Percentiles rank a stretch among this genome's conserved stretches.
These are phyloP conservation scores for Cadophora sp. DNA, from an alignment of 2,329 filamentous ascomycete species.

Conservation along the genomic window DNA sequence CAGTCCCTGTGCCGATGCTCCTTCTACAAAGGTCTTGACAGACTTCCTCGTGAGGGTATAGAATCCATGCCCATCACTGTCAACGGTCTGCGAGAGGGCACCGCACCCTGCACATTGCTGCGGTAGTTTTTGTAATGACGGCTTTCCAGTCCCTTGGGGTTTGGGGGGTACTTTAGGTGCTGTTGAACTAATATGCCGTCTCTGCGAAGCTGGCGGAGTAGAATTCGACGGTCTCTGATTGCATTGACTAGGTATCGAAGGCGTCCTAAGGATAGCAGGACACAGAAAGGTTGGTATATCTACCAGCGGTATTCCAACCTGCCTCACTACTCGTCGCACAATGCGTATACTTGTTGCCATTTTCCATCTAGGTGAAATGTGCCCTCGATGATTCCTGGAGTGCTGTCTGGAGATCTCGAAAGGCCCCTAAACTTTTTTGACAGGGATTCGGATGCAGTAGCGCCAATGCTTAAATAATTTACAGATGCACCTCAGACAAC, in stretches of 20 bases:
- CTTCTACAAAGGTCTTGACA: slow-evolving; percentile 56
- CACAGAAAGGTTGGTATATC: slow-evolving; percentile 57
- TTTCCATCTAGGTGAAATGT: not conserved
- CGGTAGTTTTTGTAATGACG: slow-evolving; percentile 50
- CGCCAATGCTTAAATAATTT: slow-evolving; percentile 40
- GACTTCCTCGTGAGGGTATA: slow-evolving; percentile 59
- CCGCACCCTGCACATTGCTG: slow-evolving; percentile 69
- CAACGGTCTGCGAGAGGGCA: slow-evolving; percentile 63
- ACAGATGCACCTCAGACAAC: slow-evolving; percentile 19
- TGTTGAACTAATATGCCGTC: slow-evolving; percentile 21
- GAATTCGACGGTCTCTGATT: slow-evolving; percentile 17
- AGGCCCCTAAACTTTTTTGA: slow-evolving; percentile 30
- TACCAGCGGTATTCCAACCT: slow-evolving; percentile 30
- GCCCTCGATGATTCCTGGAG: not conserved
- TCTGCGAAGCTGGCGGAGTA: slow-evolving; percentile 22
- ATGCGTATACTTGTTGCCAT: slow-evolving; percentile 33
- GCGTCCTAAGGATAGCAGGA: slow-evolving; percentile 46
- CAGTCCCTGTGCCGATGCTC: not conserved
- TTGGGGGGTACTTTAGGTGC: not conserved
- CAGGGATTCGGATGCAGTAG: slow-evolving; percentile 35
- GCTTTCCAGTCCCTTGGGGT: not conserved
- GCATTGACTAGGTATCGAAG: slow-evolving; percentile 15
- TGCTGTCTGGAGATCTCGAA: not conserved
- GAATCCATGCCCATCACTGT: slow-evolving; percentile 60
- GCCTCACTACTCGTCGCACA: slow-evolving; percentile 28